phyloP scores from a whole-genome alignment of 2,329 filamentous ascomycete genomes.

The Coniochaeta sp. region DNA sequence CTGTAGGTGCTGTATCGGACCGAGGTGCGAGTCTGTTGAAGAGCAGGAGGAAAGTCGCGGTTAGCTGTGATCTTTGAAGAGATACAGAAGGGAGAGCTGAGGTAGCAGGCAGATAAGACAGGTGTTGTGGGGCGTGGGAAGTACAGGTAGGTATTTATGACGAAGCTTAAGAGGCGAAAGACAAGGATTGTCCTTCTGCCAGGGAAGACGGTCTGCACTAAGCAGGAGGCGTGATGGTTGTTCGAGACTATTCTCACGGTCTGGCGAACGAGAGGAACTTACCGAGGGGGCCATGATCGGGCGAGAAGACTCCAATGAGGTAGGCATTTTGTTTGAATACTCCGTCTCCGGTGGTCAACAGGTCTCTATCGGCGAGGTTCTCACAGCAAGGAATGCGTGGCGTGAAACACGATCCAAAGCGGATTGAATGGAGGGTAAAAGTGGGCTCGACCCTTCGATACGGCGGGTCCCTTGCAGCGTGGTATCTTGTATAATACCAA shows the following conservation, averaged over 20 bases:
- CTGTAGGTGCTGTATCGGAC: slow-evolving; percentile 54
- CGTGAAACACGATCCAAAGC: neutral
- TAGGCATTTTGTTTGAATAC: slow-evolving; percentile 35
- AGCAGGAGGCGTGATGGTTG: neutral
- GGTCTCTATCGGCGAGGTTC: neutral
- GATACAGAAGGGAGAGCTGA: neutral
- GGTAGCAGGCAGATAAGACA: neutral
- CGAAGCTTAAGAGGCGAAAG: neutral
- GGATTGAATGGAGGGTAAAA: neutral
- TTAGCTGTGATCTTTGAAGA: neutral
- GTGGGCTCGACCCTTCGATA: neutral
- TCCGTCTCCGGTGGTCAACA: neutral
- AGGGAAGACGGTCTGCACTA: neutral
- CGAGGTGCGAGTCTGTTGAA: slow-evolving; percentile 40
- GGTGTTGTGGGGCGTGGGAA: neutral
- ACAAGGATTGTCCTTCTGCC: neutral
- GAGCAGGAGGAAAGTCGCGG: neutral
- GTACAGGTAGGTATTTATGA: neutral
- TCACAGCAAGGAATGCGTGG: neutral
- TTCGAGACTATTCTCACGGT: neutral
- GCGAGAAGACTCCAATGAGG: slow-evolving; percentile 51
- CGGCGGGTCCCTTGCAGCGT: neutral
- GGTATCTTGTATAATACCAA: neutral
- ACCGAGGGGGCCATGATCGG: slow-evolving; percentile 58
- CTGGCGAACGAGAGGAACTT: slow-evolving; percentile 25